Base-by-base conservation (phyloP, 2,329 filamentous ascomycete species). In the Botryotinia convoluta region DNA sequence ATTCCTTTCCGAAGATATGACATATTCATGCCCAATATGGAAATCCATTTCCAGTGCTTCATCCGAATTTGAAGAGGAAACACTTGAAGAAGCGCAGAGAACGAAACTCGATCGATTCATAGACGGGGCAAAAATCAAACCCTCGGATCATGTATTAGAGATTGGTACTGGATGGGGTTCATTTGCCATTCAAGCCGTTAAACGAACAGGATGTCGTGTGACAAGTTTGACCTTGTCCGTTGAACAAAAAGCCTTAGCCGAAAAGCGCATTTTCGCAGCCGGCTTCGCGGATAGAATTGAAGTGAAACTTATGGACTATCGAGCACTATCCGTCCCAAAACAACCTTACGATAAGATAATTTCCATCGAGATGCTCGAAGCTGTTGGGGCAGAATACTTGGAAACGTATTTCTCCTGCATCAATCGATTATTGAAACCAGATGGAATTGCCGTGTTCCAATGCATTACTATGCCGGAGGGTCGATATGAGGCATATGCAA, bases 351-450 rank as follows among this genome's bases (percentile, higher is more conserved):
- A 94, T 81, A 93, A 93, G 80, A 85, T 93, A 10, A 85, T 93
- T 12, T 92, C 90, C 6, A 92, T 93, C 73, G 92, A 94, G 79
- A 94, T 94, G 92, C 83, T 93, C 35, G 92, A 94, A 82, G 90
- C 90, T 1, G 92, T 93, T 0, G 92, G 92, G 4, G 84, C 86
- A 69, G 89, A 92, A 78, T 93, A 88, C 77, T 81, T 94, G 45
- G 84, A 86, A 32, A 90, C 87, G 2, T 94, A 93, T 79, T 94
- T 94, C 79, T 82, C 84, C 29, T 88, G 87, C 76, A 85, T 94
- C 69, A 84, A 93, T 77, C 84, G 84, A 73, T 81, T 93, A 45
- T 81, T 94, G 61, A 93, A 93, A 81, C 85, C 85, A 65, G 85
- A 91, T 26, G 89, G 91, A 1, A 87, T 93, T 61, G 90, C 89